Evolutionary conservation across 306 rosid genomes (phyloP).

Genomic region (Elaeagnus macrophylla): DNA sequence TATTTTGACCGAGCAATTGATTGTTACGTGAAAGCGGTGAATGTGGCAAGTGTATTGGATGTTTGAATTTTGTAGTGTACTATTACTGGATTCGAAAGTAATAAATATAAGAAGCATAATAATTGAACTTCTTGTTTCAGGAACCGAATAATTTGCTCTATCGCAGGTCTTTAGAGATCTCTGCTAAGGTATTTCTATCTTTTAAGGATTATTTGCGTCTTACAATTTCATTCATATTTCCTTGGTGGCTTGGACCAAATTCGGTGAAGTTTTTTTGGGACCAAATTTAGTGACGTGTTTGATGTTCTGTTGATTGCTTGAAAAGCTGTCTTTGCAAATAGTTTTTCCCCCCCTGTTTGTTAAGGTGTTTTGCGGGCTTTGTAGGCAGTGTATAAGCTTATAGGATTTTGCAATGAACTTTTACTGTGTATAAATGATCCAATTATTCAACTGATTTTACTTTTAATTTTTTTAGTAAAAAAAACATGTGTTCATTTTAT

Average conservation of each 20-base stretch:
- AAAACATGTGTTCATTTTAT: too few species aligned
- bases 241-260: neutral
- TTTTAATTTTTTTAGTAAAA: too few species aligned
- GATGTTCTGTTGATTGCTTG: too few species aligned
- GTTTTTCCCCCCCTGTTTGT: too few species aligned
- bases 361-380: too few species aligned
- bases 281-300: too few species aligned
- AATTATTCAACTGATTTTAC: too few species aligned
- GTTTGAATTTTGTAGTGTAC: neutral
- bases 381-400: too few species aligned
- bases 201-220: neutral
- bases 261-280: neutral
- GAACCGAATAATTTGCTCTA: slow-evolving; percentile 71
- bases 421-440: too few species aligned
- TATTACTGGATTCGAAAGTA: neutral
- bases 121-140: slow-evolving; percentile 33
- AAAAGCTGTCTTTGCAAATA: too few species aligned
- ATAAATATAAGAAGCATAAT: slow-evolving; percentile 8
- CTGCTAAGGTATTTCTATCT: slow-evolving; percentile 41
- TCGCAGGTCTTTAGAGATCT: slow-evolving; percentile 55
- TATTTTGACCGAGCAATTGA: slow-evolving; percentile 50
- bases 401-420: too few species aligned
- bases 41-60: slow-evolving; percentile 31
- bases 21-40: slow-evolving; percentile 51
- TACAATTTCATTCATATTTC: neutral